Evolutionary conservation across 2,329 filamentous ascomycete genomes (phyloP).

Genomic region (Verticillium klebahnii): DNA sequence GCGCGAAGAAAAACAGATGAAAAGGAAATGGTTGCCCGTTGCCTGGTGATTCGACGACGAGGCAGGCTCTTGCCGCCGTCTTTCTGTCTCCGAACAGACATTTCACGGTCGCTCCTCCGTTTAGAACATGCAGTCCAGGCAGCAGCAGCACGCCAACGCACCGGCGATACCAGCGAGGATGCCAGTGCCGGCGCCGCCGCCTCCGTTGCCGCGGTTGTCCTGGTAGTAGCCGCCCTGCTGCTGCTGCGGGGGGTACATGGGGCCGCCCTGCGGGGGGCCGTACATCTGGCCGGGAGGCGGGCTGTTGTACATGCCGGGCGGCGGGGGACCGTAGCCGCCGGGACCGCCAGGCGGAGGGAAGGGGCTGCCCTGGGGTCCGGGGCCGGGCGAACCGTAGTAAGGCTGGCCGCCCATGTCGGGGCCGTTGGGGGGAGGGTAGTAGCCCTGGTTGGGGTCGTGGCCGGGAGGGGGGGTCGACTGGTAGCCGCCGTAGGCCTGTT

Average conservation of each 20-base stretch:
- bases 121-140: constrained; percentile 53
- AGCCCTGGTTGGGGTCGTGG: constrained; percentile 14
- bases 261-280: constrained; percentile 11
- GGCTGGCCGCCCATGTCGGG: constrained; percentile 6
- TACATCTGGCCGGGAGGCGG: constrained; percentile 24
- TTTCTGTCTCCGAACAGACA: not conserved
- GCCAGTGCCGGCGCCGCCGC: constrained; percentile 25
- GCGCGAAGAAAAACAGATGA: not conserved
- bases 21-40: not conserved
- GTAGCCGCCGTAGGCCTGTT: constrained; percentile 40
- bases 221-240: constrained; percentile 21
- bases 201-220: constrained; percentile 18
- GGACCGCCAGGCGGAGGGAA: constrained; percentile 11
- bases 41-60: not conserved
- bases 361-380: constrained; percentile 19
- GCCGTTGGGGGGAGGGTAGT: constrained; percentile 12
- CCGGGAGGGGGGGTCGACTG: constrained; percentile 21
- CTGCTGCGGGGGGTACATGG: constrained; percentile 20
- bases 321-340: constrained; percentile 1
- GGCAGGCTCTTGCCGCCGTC: not conserved
- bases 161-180: constrained; percentile 43
- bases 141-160: constrained; percentile 53
- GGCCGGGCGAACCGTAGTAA: constrained; percentile 16
- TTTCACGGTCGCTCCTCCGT: not conserved
- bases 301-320: constrained; percentile 19